These are phyloP conservation scores for Russula griseocarnosa DNA, from an alignment of 768 basidiomycete genomes.

Conservation along the genomic window DNA sequence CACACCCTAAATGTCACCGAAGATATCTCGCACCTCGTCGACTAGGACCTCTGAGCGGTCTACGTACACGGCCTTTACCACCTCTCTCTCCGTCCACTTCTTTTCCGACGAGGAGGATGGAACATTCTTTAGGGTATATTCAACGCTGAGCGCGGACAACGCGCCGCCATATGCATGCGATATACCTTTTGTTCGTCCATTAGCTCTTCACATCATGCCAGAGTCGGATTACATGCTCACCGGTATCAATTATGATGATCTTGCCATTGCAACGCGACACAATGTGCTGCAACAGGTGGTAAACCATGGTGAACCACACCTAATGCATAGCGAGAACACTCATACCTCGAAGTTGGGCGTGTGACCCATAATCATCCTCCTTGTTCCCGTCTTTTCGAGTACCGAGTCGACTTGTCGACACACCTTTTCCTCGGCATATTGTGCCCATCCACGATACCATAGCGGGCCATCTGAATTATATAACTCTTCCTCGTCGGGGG, in stretches of 20 bases:
- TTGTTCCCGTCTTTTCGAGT: conserved; percentile 68
- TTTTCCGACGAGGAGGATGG: conserved; percentile 34
- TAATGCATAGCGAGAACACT: conserved; percentile 9
- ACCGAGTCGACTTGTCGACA: conserved; percentile 73
- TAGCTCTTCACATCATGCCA: not conserved
- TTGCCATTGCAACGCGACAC: conserved; percentile 86
- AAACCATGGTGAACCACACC: not conserved
- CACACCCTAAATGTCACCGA: conserved; percentile 17
- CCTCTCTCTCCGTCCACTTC: conserved; percentile 58
- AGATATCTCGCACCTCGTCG: conserved; percentile 33
- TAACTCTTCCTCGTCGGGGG: conserved; percentile 60
- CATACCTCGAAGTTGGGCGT: conserved; percentile 81
- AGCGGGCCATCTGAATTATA: conserved; percentile 79
- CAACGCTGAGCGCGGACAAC: conserved; percentile 81
- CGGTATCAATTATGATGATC: conserved; percentile 94
- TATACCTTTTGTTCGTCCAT: conserved; percentile 54
- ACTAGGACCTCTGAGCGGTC: conserved; percentile 51
- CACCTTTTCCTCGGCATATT: conserved; percentile 59
- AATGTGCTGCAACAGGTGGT: conserved; percentile 47
- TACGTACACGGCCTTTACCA: conserved; percentile 61
- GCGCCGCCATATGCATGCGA: conserved; percentile 95
- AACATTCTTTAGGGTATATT: conserved; percentile 74
- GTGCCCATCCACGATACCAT: conserved; percentile 95
- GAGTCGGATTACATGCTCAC: conserved; percentile 36
- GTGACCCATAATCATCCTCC: conserved; percentile 94